Evolutionary conservation across 106 monocot genomes (phyloP).

Genomic region (Dioscorea dumetorum): DNA sequence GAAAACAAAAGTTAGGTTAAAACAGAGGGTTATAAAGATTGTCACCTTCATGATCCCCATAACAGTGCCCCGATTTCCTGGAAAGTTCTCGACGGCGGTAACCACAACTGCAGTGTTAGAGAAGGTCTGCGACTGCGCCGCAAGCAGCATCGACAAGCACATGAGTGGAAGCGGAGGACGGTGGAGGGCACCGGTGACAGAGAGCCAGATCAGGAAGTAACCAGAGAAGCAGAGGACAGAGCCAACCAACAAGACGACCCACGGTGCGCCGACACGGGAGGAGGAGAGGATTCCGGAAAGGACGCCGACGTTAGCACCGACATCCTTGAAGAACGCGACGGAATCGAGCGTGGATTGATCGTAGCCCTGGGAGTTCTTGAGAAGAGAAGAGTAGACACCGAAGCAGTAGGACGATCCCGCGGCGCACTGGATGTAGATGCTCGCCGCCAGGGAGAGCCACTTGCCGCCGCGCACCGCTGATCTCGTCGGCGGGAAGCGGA

Average conservation of each 20-base stretch:
- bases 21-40: too few species aligned
- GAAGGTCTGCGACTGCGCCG: slow-evolving; percentile 80
- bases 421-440: slow-evolving; percentile 50
- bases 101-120: slow-evolving; percentile 78
- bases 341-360: slow-evolving; percentile 58
- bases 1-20: too few species aligned
- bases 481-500: not conserved
- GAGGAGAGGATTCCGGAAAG: slow-evolving; percentile 63
- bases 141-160: slow-evolving; percentile 77
- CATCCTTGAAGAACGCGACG: slow-evolving; percentile 76
- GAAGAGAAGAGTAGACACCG: slow-evolving; percentile 46
- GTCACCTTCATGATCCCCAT: slow-evolving; percentile 94
- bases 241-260: slow-evolving; percentile 43
- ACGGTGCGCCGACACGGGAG: slow-evolving; percentile 17
- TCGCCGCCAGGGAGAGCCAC: slow-evolving; percentile 48
- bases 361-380: slow-evolving; percentile 50
- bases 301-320: slow-evolving; percentile 66
- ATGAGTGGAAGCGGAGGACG: slow-evolving; percentile 35
- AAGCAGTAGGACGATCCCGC: slow-evolving; percentile 67
- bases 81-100: slow-evolving; percentile 74
- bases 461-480: not conserved
- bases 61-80: slow-evolving; percentile 60
- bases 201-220: slow-evolving; percentile 65
- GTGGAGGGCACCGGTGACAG: slow-evolving; percentile 46
- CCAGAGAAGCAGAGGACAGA: slow-evolving; percentile 59